These are phyloP conservation scores for Larix kaempferi DNA, from an alignment of 75 land plant species.

Conservation along the genomic window DNA sequence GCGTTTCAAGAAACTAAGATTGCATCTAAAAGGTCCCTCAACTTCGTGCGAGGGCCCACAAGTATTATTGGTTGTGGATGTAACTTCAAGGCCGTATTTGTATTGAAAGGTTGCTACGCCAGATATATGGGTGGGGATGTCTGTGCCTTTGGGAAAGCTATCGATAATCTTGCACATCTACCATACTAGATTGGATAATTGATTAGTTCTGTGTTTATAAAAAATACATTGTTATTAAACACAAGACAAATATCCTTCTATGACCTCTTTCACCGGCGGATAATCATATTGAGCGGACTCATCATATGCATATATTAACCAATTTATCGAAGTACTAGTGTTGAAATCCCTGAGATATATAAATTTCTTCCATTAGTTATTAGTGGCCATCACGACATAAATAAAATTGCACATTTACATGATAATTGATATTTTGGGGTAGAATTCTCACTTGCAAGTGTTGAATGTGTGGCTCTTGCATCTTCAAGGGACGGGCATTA, in stretches of 20 bases:
- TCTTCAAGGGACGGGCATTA: too few species aligned
- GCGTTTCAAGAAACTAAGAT: too few species aligned
- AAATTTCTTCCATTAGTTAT: not conserved
- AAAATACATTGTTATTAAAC: too few species aligned
- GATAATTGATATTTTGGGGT: not conserved
- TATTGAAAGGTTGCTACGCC: conserved; percentile 26
- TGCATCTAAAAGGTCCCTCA: too few species aligned
- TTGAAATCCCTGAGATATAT: not conserved
- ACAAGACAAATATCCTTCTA: too few species aligned
- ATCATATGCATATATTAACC: not conserved
- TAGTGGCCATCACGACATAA: too few species aligned
- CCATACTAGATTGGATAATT: not conserved
- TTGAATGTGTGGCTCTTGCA: conserved; percentile 32
- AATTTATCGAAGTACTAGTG: not conserved
- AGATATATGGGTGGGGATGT: conserved; percentile 27
- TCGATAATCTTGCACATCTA: conserved; percentile 43
- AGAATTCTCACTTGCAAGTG: conserved; percentile 43
- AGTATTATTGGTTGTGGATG: too few species aligned
- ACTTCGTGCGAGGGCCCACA: too few species aligned
- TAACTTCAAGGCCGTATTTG: conserved; percentile 5
- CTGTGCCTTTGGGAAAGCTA: conserved; percentile 23
- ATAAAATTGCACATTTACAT: not conserved
- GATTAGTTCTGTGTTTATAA: too few species aligned
- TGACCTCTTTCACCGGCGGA: not conserved
- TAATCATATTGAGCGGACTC: conserved; percentile 18